These are phyloP conservation scores for Exidia glandulosa DNA, from an alignment of 768 basidiomycete genomes.

Conservation along the genomic window DNA sequence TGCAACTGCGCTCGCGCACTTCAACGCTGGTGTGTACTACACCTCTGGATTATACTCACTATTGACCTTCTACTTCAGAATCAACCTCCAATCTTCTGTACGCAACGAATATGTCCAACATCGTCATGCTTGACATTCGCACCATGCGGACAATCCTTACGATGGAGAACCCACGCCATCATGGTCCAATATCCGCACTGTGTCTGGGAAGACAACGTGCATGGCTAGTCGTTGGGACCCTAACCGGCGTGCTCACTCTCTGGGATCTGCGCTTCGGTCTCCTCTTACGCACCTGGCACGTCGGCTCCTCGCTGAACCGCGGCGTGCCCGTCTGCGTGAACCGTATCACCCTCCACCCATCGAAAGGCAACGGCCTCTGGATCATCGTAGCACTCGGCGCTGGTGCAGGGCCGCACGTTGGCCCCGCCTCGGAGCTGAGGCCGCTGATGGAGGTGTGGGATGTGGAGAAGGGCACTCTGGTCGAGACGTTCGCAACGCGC, in stretches of 20 bases:
- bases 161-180: constrained; percentile 76
- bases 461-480: constrained; percentile 65
- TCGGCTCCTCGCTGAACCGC: constrained; percentile 27
- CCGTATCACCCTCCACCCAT: constrained; percentile 55
- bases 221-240: constrained; percentile 86
- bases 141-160: constrained; percentile 68
- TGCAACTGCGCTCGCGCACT: constrained; percentile 76
- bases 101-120: constrained; percentile 69
- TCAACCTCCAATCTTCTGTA: constrained; percentile 73
- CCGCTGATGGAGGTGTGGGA: constrained; percentile 84
- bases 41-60: background rate
- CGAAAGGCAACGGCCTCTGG: constrained; percentile 82
- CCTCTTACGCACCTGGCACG: constrained; percentile 78
- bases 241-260: constrained; percentile 70
- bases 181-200: constrained; percentile 76
- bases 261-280: constrained; percentile 97
- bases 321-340: background rate
- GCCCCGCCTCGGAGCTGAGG: constrained; percentile 4
- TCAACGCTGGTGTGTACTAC: constrained; percentile 49
- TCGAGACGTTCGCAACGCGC: constrained; percentile 64
- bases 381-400: constrained; percentile 73
- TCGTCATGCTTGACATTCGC: constrained; percentile 71
- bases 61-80: constrained; percentile 32
- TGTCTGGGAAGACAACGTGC: constrained; percentile 75
- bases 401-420: constrained; percentile 3